These are phyloP conservation scores for Globisporangium emineosum DNA, from an alignment of 352 stramenopile genomes.

Conservation along the genomic window DNA sequence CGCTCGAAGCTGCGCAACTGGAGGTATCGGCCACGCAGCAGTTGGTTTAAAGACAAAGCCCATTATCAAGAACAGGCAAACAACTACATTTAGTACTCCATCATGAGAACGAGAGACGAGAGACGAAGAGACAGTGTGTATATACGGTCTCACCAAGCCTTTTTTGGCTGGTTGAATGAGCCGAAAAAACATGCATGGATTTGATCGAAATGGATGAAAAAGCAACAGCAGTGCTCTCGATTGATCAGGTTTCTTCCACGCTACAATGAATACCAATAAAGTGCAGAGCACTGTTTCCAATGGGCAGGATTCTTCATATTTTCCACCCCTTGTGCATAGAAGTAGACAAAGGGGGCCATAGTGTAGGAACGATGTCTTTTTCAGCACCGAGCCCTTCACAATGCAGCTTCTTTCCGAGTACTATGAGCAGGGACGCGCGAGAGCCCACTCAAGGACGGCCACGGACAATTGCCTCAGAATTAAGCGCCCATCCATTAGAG, in stretches of 20 bases:
- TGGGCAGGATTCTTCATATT: not conserved
- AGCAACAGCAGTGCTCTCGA: not conserved
- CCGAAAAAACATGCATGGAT: not conserved
- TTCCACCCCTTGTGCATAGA: too few species aligned
- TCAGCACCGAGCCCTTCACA: too few species aligned
- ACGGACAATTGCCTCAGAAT: too few species aligned
- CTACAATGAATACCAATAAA: constrained; percentile 1
- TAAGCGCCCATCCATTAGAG: too few species aligned
- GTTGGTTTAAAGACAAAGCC: constrained; percentile 1
- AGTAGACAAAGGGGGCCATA: too few species aligned
- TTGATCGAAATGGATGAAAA: not conserved
- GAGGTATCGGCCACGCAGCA: constrained; percentile 17
- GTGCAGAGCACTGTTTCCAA: not conserved
- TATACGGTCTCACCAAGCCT: not conserved
- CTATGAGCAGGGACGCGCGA: too few species aligned
- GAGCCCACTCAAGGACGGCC: too few species aligned
- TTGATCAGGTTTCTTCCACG: not conserved
- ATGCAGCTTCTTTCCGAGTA: too few species aligned
- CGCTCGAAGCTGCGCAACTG: constrained; percentile 25
- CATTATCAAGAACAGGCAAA: not conserved
- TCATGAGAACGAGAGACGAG: not conserved
- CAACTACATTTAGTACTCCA: not conserved
- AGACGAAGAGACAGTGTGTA: not conserved
- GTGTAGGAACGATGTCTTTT: too few species aligned
- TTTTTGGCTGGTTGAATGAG: too few species aligned